A percentile compares a stretch with the other conserved stretches of the same genome.
phyloP scores from a whole-genome alignment of 2,329 filamentous ascomycete genomes.

The Aspergillus hiratsukae region DNA sequence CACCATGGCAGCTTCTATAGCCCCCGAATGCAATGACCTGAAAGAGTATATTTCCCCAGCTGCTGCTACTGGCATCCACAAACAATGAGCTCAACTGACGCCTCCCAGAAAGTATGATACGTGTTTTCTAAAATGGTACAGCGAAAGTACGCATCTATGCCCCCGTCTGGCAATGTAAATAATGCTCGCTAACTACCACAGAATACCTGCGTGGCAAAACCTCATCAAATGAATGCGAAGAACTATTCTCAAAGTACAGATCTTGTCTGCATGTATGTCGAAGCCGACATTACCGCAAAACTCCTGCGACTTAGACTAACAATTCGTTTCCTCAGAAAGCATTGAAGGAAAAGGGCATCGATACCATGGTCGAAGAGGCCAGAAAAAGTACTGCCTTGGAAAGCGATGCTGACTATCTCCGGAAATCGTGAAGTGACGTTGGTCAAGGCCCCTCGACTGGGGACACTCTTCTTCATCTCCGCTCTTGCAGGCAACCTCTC shows the following conservation, averaged over 20 bases:
- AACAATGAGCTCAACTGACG: conserved; percentile 14
- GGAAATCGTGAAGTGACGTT: conserved; percentile 18
- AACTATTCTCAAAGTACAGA: conserved; percentile 83
- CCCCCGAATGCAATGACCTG: conserved; percentile 88
- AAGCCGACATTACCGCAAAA: background rate
- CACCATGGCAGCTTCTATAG: conserved; percentile 87
- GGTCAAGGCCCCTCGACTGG: background rate
- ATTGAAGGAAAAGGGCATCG: conserved; percentile 83
- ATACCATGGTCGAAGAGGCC: conserved; percentile 87
- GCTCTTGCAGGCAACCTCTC: background rate
- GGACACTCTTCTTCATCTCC: background rate
- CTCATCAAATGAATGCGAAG: conserved; percentile 78
- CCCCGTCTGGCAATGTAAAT: background rate
- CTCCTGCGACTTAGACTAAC: background rate
- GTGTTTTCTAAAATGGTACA: conserved; percentile 99
- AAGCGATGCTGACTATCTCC: conserved; percentile 69
- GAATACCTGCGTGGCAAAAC: conserved; percentile 87
- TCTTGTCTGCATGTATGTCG: conserved; percentile 72
- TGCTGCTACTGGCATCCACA: conserved; percentile 5
- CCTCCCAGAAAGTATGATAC: conserved; percentile 80
- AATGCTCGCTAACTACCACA: conserved; percentile 34
- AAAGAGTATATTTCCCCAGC: conserved; percentile 67
- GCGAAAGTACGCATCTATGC: conserved; percentile 65
- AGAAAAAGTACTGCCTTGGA: conserved; percentile 77
- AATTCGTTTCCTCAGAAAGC: conserved; percentile 57